A percentile compares a stretch with the other conserved stretches of the same genome.
Evolutionary conservation across 2,329 filamentous ascomycete species (phyloP).

Genomic region (Atkinsonella hypoxylon): DNA sequence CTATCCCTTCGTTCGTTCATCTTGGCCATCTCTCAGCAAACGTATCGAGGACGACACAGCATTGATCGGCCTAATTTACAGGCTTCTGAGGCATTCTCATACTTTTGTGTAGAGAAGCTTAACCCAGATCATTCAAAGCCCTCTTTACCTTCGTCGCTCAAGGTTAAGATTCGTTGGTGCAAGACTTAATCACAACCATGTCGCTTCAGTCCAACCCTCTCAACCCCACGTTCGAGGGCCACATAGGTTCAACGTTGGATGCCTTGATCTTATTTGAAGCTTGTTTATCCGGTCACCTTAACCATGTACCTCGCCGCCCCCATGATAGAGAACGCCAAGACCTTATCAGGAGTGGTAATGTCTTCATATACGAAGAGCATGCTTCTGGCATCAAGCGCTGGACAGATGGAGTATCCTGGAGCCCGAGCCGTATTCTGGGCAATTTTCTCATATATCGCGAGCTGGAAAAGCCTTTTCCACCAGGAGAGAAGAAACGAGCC

Average conservation of each 20-base stretch:
- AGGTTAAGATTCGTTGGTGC: background rate
- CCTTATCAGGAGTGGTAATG: constrained; percentile 71
- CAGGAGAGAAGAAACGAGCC: constrained; percentile 75
- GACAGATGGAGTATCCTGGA: constrained; percentile 89
- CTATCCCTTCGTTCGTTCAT: background rate
- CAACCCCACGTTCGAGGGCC: constrained; percentile 54
- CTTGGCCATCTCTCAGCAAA: background rate
- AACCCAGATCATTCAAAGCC: background rate
- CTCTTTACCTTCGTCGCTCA: background rate
- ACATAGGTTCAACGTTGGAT: constrained; percentile 58
- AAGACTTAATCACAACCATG: background rate
- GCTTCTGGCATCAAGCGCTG: constrained; percentile 86
- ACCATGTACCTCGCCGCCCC: constrained; percentile 70
- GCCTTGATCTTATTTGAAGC: constrained; percentile 73
- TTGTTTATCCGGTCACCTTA: constrained; percentile 56
- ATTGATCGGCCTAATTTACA: background rate
- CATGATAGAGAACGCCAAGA: constrained; percentile 71
- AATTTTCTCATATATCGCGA: constrained; percentile 83
- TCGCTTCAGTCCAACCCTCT: constrained; percentile 23
- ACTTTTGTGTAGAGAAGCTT: background rate
- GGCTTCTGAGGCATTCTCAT: background rate
- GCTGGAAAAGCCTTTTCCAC: constrained; percentile 63
- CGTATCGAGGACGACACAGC: background rate
- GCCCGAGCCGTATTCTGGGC: constrained; percentile 71
- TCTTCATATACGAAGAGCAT: constrained; percentile 88